Base-by-base conservation (phyloP, 208 protist genomes). In the Tritrichomonas musculus region DNA sequence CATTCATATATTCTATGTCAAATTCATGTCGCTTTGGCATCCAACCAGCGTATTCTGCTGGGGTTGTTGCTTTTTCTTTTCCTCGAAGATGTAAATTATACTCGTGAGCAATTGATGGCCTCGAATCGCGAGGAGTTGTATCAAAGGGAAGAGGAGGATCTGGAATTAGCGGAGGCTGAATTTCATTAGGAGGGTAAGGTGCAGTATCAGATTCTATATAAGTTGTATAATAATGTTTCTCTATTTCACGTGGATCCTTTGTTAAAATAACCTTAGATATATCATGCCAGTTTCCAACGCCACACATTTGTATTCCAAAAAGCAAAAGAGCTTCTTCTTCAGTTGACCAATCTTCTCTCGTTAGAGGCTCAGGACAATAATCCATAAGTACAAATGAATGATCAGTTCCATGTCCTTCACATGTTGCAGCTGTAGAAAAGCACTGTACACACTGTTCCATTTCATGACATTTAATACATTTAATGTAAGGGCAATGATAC, bases 1-100 rank as follows among this genome's bases (percentile, higher is more conserved):
- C 77, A 57, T 88, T 44, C 4, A 53, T 44, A 57, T 88, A 88
- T 57, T 88, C 77, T 33, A 88, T 88, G n/a, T 88, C 77, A 36
- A 88, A 88, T 17, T 88, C 77, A 50, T 88, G 77, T 33, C 77
- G 25, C 13, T 60, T 53, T 33, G 77, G 77, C 77, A 88, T 88
- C 77, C 77, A 88, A 41, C 77, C 77, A 9, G 41, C 44, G 9
- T 33, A 88, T 39, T 88, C 77, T 22, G 25, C 77, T 39, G 77
- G 77, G 1, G 77, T 88, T 17, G 41, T 33, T 88, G n/a, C 53
- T 88, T 88, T 50, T 30, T 30, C 73, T 50, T 88, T 53, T n/a
- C 47, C 47, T 49, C 44, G 77, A 25, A 53, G 53, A 57, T 57
- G 0, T 20, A 47, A 33, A 47, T 57, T 88, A 8, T 53, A 57